A percentile compares a stretch with the other conserved stretches of the same genome.
phyloP scores from a whole-genome alignment of 495 filamentous ascomycete genomes.

The Aspergillus funiculosus region DNA sequence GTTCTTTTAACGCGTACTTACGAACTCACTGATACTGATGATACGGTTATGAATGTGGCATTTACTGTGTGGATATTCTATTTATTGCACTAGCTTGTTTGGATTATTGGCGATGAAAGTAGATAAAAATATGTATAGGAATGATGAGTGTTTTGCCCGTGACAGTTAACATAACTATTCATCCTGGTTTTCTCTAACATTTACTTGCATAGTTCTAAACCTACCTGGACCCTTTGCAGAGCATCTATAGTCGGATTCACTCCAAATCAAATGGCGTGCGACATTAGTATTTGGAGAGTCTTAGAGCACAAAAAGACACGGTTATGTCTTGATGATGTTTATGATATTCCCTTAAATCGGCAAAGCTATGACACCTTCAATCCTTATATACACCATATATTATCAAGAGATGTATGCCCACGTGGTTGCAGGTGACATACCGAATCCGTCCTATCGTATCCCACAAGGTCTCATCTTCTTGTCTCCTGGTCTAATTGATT shows the following conservation, averaged over 20 bases:
- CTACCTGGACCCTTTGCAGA: too few relatives aligned
- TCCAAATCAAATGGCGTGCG: too few relatives aligned
- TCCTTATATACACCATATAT: background rate
- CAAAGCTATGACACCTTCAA: too few relatives aligned
- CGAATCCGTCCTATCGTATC: too few relatives aligned
- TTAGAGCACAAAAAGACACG: too few relatives aligned
- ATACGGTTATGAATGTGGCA: slow-evolving; percentile 12
- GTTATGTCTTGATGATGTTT: too few relatives aligned
- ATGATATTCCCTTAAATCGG: too few relatives aligned
- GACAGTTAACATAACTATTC: slow-evolving; percentile 3
- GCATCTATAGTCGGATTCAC: too few relatives aligned
- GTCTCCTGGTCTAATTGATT: background rate
- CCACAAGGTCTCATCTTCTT: background rate
- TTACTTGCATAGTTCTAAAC: too few relatives aligned
- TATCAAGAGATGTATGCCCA: background rate
- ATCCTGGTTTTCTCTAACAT: slow-evolving; percentile 3
- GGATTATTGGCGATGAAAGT: slow-evolving; percentile 10
- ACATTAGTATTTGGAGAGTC: too few relatives aligned
- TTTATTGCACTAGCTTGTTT: slow-evolving; percentile 6
- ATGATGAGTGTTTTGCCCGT: slow-evolving; percentile 1
- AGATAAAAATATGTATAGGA: slow-evolving; percentile 19
- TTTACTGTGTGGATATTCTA: slow-evolving; percentile 11
- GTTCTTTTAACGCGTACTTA: slow-evolving; percentile 33
- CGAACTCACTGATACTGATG: slow-evolving; percentile 19
- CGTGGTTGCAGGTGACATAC: slow-evolving; percentile 7